A percentile compares a stretch with the other conserved stretches of the same genome.
Evolutionary conservation across 2,329 filamentous ascomycete species (phyloP).

Genomic region (Cephalotrichum gorgonifer): DNA sequence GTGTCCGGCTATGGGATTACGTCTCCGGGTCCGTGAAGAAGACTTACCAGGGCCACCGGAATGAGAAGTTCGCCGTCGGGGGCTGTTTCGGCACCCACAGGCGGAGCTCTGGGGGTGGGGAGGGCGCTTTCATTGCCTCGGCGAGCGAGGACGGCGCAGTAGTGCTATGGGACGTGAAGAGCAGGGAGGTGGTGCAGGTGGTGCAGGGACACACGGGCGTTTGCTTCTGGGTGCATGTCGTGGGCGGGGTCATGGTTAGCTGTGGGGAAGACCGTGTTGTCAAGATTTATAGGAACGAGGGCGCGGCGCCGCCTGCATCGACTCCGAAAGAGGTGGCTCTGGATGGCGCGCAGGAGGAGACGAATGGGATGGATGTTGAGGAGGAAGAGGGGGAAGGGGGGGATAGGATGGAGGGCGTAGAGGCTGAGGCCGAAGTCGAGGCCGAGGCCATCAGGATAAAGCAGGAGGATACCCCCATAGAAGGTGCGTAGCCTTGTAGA

Average conservation of each 20-base stretch:
- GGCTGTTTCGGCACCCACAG: constrained; percentile 63
- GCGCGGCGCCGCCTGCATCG: background rate
- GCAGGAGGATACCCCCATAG: constrained; percentile 4
- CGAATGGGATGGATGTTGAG: constrained; percentile 5
- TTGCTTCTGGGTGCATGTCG: constrained; percentile 56
- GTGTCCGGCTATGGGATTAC: constrained; percentile 90
- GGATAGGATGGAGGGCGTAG: constrained; percentile 4
- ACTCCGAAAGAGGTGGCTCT: background rate
- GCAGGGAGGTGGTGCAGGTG: constrained; percentile 71
- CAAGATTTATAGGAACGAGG: constrained; percentile 32
- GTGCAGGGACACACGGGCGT: constrained; percentile 44
- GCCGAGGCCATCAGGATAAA: constrained; percentile 1
- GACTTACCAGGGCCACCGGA: constrained; percentile 90
- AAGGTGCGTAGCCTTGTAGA: background rate
- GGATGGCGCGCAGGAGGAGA: background rate
- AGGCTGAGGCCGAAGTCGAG: background rate
- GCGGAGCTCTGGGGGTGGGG: constrained; percentile 8
- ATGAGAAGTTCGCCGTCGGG: constrained; percentile 73
- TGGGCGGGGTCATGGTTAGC: constrained; percentile 45
- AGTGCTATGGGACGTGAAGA: constrained; percentile 82
- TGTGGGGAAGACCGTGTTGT: constrained; percentile 45
- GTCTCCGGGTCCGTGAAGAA: constrained; percentile 85
- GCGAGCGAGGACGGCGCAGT: constrained; percentile 83
- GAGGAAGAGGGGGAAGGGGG: background rate
- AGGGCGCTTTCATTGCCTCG: constrained; percentile 57